A percentile compares a stretch with the other conserved stretches of the same genome.
Evolutionary conservation across 345 rosid genomes (phyloP).

Genomic region (Hibiscus tridactylites): DNA sequence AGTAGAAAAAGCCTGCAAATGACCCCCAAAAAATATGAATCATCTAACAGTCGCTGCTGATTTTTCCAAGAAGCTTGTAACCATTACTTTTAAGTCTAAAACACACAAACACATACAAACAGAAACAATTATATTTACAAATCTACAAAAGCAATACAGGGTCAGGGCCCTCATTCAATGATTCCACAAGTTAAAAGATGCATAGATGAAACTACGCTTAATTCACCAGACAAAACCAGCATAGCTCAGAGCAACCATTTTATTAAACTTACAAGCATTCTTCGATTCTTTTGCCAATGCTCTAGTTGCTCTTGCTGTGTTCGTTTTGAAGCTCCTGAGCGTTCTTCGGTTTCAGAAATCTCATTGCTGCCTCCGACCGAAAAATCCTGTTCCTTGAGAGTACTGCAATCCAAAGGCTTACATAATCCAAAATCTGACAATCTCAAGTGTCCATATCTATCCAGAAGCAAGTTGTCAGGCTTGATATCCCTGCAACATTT

Average conservation of each 20-base stretch:
- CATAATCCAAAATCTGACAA: conserved; percentile 95
- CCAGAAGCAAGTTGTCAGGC: conserved; percentile 90
- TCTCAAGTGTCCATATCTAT: conserved; percentile 77
- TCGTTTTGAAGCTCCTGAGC: conserved; percentile 50
- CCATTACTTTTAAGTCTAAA: neutral
- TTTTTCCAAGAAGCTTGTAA: conserved; percentile 5
- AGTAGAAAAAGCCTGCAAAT: conserved; percentile 89
- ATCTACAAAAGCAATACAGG: neutral
- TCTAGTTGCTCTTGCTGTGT: conserved; percentile 87
- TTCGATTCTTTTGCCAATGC: conserved; percentile 91
- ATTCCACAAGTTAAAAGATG: neutral
- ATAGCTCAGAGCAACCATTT: neutral
- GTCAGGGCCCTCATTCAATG: neutral
- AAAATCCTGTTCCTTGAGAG: conserved; percentile 68
- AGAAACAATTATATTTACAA: neutral
- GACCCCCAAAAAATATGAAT: conserved; percentile 9
- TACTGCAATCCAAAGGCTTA: conserved; percentile 85
- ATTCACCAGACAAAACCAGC: conserved; percentile 6
- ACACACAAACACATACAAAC: neutral
- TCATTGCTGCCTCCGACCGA: conserved; percentile 33
- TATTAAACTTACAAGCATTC: conserved; percentile 63
- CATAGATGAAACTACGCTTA: neutral
- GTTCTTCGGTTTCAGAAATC: conserved; percentile 32
- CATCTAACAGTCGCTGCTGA: neutral
- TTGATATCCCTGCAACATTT: conserved; percentile 67